Base-by-base conservation (phyloP, 129 eudicot genomes). In the Glebionis coronaria region DNA sequence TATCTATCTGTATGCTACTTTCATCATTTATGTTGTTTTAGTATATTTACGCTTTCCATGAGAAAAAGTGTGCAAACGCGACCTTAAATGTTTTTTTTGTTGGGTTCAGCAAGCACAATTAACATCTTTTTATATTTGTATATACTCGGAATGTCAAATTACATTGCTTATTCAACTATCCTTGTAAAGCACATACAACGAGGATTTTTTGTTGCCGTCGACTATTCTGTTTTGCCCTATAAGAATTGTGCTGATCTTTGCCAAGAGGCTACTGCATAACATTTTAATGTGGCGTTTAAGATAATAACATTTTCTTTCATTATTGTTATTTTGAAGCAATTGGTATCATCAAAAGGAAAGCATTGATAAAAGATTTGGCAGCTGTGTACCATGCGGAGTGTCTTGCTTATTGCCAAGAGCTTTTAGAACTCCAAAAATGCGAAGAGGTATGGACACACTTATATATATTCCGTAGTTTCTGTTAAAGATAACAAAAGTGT, bases 351-450 rank as follows among this genome's bases (percentile, higher is more conserved):
- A 82, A 79, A 77, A 74, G 91, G 78, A 85, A 85, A 81, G 85
- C 91, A 45, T 71, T 85, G 80, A 80, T 85, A 12, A 85, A 82
- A 77, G 88, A 85, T 40, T 77, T 85, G 50, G 91, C 91, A 31
- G 91, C 88, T 5, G 85, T 65, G 40, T 82, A 85, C 76, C 91
- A 85, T 80, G 88, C 91, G 13, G 88, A 85, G 78, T 85, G 91
- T 73, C 78, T 85, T 46, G 68, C 85, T 14, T 82, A 82, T 61
- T 77, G 91, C 70, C 91, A 82, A 68, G 88, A 82, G 80, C 91
- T 85, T 55, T 75, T 82, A 65, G 83, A 82, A 68, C 85, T 85
- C 65, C 91, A 85, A 71, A 82, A 79, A 70, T 80, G 85, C 23
- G 82, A 85, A 65, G 91, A 82, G 91, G 91, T 82, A 63, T 14